A percentile compares a stretch with the other conserved stretches of the same genome.
phyloP scores from a whole-genome alignment of 1,284 basidiomycete species.

The Ceraceosorus bombacis region DNA sequence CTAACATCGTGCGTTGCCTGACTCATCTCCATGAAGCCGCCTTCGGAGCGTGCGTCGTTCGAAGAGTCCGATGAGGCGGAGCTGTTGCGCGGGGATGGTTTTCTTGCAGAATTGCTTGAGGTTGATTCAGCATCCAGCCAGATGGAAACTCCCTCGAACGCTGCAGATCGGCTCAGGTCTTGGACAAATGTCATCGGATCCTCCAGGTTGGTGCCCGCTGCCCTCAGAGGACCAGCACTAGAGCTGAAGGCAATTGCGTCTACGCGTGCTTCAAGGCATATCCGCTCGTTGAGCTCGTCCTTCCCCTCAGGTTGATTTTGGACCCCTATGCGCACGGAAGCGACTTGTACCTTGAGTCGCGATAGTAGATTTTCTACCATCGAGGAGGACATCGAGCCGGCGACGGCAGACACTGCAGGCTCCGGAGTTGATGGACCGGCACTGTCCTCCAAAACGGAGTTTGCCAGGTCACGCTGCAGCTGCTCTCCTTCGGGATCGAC shows the following conservation, averaged over 20 bases:
- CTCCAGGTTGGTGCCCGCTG: too few relatives aligned
- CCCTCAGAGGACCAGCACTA: too few relatives aligned
- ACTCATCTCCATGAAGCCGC: conserved; percentile 13
- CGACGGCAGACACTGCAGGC: conserved; percentile 1
- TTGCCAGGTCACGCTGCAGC: conserved; percentile 23
- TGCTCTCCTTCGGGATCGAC: conserved; percentile 23
- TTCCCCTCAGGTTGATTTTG: too few relatives aligned
- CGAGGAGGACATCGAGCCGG: conserved; percentile 18
- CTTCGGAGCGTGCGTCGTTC: neutral
- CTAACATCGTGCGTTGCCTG: conserved; percentile 11
- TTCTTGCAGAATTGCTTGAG: neutral
- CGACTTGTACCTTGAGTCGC: conserved; percentile 21
- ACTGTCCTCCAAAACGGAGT: neutral
- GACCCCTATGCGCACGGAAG: too few relatives aligned
- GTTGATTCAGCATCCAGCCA: neutral
- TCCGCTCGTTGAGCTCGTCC: too few relatives aligned
- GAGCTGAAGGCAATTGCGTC: too few relatives aligned
- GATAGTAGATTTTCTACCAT: conserved; percentile 31
- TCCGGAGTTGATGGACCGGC: neutral
- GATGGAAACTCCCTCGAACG: neutral
- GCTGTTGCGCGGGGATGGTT: too few relatives aligned
- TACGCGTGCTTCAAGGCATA: too few relatives aligned
- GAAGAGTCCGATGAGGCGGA: neutral
- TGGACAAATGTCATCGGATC: neutral
- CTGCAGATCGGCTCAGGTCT: neutral